phyloP scores from a whole-genome alignment of 768 basidiomycete genomes.

The Tulasnella sp. region DNA sequence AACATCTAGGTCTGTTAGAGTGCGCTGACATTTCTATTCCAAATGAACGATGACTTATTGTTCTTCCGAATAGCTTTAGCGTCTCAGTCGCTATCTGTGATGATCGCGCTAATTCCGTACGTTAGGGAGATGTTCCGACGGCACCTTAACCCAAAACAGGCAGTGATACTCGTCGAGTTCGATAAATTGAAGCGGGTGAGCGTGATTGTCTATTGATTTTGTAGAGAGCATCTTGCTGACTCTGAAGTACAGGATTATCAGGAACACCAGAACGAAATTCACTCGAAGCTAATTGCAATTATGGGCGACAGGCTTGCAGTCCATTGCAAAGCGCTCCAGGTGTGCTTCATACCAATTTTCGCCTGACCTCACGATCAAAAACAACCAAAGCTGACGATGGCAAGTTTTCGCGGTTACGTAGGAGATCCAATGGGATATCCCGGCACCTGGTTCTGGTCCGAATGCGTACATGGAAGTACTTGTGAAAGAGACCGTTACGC shows the following conservation, averaged over 20 bases:
- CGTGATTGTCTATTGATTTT: slow-evolving; percentile 8
- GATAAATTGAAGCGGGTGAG: slow-evolving; percentile 92
- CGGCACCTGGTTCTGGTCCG: slow-evolving; percentile 37
- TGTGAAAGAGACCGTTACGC: slow-evolving; percentile 86
- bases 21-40: too few relatives aligned
- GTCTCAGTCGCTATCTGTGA: slow-evolving; percentile 89
- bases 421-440: slow-evolving; percentile 68
- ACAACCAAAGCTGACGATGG: neutral
- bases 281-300: slow-evolving; percentile 92
- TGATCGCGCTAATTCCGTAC: slow-evolving; percentile 90
- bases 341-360: slow-evolving; percentile 23
- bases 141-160: slow-evolving; percentile 88
- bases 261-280: slow-evolving; percentile 99
- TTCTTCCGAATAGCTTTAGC: slow-evolving; percentile 55
- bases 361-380: neutral
- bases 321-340: slow-evolving; percentile 76
- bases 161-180: slow-evolving; percentile 94
- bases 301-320: slow-evolving; percentile 89
- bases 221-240: too few relatives aligned
- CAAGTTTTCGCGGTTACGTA: slow-evolving; percentile 24
- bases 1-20: slow-evolving; percentile 66
- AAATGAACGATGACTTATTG: neutral
- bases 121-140: slow-evolving; percentile 89
- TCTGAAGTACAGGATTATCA: slow-evolving; percentile 66
- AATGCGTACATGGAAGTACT: slow-evolving; percentile 90